These are phyloP conservation scores for Skeletonema potamos DNA, from an alignment of 108 stramenopile species.

Conservation along the genomic window DNA sequence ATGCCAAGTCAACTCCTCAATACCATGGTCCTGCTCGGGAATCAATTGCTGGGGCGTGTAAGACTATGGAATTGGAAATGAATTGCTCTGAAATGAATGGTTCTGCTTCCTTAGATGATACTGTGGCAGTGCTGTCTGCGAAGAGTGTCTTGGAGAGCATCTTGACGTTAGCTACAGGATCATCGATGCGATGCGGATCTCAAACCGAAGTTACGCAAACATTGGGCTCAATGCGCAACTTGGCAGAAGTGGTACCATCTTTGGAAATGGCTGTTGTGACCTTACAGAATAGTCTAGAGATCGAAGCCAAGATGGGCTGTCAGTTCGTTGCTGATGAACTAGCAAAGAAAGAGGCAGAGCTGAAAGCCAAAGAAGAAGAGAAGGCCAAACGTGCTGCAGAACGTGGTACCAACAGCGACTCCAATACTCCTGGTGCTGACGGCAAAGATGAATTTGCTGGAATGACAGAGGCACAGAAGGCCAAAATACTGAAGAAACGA, in stretches of 20 bases:
- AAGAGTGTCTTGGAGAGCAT: conserved; percentile 18
- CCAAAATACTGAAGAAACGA: conserved; percentile 74
- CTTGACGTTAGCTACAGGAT: not conserved
- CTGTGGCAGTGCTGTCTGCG: conserved; percentile 40
- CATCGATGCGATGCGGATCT: not conserved
- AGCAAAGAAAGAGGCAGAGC: conserved; percentile 38
- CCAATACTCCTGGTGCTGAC: not conserved
- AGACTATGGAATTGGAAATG: conserved; percentile 59
- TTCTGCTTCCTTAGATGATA: conserved; percentile 26
- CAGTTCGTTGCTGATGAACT: conserved; percentile 24
- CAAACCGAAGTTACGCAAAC: not conserved
- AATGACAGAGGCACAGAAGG: conserved; percentile 63
- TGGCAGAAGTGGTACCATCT: conserved; percentile 12
- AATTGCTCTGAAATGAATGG: conserved; percentile 46
- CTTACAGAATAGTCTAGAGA: conserved; percentile 25
- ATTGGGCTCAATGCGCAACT: not conserved
- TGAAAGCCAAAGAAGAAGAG: conserved; percentile 51
- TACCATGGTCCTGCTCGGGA: conserved; percentile 58
- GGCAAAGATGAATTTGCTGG: conserved; percentile 57
- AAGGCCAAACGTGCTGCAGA: conserved; percentile 52
- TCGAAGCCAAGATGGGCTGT: conserved; percentile 32
- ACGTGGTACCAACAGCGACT: not conserved
- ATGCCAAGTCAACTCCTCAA: conserved; percentile 41
- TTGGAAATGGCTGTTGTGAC: conserved; percentile 13
- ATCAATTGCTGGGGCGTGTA: conserved; percentile 23